Evolutionary conservation across 305 asterid genomes (phyloP).

Genomic region (Fraxinus platypoda): DNA sequence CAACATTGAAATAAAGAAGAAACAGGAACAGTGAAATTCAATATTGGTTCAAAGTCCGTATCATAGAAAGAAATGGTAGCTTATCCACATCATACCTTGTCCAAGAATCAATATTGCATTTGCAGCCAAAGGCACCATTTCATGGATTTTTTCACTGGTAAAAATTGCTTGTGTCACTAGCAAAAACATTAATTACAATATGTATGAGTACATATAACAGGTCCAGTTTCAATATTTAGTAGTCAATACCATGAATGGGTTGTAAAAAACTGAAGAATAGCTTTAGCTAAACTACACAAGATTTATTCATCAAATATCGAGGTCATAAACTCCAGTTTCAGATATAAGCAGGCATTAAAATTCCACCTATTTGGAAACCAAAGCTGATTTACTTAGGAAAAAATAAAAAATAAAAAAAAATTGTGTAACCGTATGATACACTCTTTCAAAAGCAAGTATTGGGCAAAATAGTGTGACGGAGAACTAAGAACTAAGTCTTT

Average conservation of each 20-base stretch:
- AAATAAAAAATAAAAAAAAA: neutral
- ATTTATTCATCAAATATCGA: neutral
- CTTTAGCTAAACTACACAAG: neutral
- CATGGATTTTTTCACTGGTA: slow-evolving; percentile 73
- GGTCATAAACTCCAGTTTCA: neutral
- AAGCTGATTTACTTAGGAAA: neutral
- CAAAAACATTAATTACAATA: slow-evolving; percentile 11
- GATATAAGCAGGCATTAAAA: neutral
- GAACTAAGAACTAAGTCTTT: neutral
- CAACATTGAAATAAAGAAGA: slow-evolving; percentile 15
- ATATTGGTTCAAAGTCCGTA: neutral
- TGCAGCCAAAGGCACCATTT: slow-evolving; percentile 57
- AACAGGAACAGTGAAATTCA: neutral
- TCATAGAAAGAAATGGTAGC: neutral
- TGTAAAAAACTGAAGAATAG: neutral
- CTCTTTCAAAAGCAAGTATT: neutral
- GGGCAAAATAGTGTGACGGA: neutral
- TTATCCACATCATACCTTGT: slow-evolving; percentile 54
- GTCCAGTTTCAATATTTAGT: slow-evolving; percentile 3
- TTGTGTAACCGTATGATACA: neutral
- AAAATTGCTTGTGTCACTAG: slow-evolving; percentile 69
- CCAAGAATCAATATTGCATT: slow-evolving; percentile 73
- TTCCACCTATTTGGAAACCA: neutral
- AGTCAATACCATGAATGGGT: neutral
- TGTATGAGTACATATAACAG: slow-evolving; percentile 13